phyloP scores from a whole-genome alignment of 2,329 filamentous ascomycete species.

The Penicillium sp. region DNA sequence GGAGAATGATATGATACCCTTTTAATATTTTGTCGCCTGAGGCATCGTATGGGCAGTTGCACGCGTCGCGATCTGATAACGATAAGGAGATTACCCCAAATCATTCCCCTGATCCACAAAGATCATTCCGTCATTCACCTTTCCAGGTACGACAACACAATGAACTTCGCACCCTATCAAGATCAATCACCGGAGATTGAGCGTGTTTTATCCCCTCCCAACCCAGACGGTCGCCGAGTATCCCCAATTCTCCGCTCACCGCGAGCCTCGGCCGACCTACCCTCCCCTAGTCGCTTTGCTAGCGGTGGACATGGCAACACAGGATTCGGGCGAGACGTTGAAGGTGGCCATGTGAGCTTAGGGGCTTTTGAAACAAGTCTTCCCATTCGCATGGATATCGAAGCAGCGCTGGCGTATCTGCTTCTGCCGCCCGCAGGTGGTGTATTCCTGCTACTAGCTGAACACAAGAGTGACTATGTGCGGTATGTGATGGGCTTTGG shows the following conservation, averaged over 20 bases:
- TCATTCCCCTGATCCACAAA: slow-evolving; percentile 3
- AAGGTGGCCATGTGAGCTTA: slow-evolving; percentile 64
- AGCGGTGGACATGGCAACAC: slow-evolving; percentile 41
- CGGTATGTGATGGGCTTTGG: slow-evolving; percentile 53
- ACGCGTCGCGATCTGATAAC: slow-evolving; percentile 17
- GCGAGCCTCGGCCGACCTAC: slow-evolving; percentile 47
- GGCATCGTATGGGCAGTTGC: slow-evolving; percentile 1
- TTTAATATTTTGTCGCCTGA: slow-evolving; percentile 10
- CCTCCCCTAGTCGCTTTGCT: slow-evolving; percentile 42
- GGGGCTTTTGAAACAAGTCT: slow-evolving; percentile 82
- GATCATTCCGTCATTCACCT: slow-evolving; percentile 1
- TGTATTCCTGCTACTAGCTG: slow-evolving; percentile 77
- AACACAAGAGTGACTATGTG: slow-evolving; percentile 96
- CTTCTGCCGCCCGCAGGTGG: slow-evolving; percentile 80
- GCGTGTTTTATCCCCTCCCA: slow-evolving; percentile 73
- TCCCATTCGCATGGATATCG: slow-evolving; percentile 80
- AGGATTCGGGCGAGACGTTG: slow-evolving; percentile 41
- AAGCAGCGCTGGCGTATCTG: slow-evolving; percentile 87
- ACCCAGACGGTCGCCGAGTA: slow-evolving; percentile 48
- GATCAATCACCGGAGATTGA: slow-evolving; percentile 82
- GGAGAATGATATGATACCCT: slow-evolving; percentile 15
- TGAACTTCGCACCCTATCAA: slow-evolving; percentile 98
- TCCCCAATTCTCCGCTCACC: slow-evolving; percentile 55
- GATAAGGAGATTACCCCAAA: slow-evolving; percentile 8
- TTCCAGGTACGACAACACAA: slow-evolving; percentile 39